Evolutionary conservation across 139 green algal genomes (phyloP).

Genomic region (Chlamydomonas eustigma): DNA sequence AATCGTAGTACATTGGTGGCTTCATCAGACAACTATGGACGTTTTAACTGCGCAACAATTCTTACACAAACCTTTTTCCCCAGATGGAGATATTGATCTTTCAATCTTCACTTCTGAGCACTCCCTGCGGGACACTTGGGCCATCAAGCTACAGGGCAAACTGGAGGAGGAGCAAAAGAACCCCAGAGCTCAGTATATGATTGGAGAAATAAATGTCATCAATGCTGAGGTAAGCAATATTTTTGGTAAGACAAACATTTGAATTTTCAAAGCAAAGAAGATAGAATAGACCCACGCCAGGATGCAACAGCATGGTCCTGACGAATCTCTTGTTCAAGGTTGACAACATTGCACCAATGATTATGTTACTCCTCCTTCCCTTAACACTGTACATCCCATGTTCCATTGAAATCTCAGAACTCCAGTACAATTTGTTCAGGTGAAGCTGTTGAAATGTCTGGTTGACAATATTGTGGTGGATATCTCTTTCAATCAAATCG

Average conservation of each 20-base stretch:
- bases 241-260: no score
- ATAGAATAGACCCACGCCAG: no score
- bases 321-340: no score
- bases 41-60: neutral
- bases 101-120: constrained; percentile 63
- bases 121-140: constrained; percentile 64
- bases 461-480: constrained; percentile 96
- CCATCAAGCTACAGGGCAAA: constrained; percentile 43
- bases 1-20: neutral
- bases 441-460: constrained; percentile 93
- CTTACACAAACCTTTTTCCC: neutral
- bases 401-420: no score
- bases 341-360: no score
- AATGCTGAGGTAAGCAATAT: constrained; percentile 91
- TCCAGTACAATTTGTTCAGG: constrained; percentile 51
- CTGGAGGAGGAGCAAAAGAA: constrained; percentile 70
- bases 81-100: constrained; percentile 95
- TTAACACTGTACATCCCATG: no score
- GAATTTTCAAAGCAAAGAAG: no score
- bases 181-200: constrained; percentile 47
- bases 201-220: constrained; percentile 80
- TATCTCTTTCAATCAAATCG: constrained; percentile 90
- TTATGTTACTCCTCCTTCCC: no score
- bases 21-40: neutral
- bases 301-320: no score